phyloP scores from a whole-genome alignment of 2,329 filamentous ascomycete genomes.

The Cercospora zeina region DNA sequence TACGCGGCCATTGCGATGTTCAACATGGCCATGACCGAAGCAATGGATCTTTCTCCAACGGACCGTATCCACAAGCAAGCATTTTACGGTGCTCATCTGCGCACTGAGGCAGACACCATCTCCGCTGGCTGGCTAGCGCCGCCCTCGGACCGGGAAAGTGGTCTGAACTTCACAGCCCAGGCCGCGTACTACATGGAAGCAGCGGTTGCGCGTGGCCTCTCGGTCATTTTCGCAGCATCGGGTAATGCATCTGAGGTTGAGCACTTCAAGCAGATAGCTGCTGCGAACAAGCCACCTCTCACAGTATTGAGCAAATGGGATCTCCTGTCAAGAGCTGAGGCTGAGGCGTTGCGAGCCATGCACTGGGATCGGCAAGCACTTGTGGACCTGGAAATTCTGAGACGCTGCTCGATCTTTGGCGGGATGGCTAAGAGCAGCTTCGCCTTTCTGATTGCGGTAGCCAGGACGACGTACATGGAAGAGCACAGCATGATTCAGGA shows the following conservation, averaged over 20 bases:
- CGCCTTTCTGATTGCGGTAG: constrained; percentile 49
- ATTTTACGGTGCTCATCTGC: constrained; percentile 43
- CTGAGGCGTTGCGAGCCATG: constrained; percentile 40
- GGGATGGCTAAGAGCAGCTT: constrained; percentile 49
- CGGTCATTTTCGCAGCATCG: constrained; percentile 46
- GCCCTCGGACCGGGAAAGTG: not conserved
- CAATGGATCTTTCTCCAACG: constrained; percentile 26
- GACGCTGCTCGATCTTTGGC: constrained; percentile 47
- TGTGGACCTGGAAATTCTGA: constrained; percentile 53
- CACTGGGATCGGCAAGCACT: constrained; percentile 52
- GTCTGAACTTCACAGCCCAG: constrained; percentile 39
- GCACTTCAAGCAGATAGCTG: constrained; percentile 42
- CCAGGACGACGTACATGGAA: constrained; percentile 38
- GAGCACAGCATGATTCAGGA: constrained; percentile 14
- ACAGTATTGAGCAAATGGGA: constrained; percentile 48
- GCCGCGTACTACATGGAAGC: constrained; percentile 41
- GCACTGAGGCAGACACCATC: constrained; percentile 39
- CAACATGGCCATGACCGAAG: constrained; percentile 31
- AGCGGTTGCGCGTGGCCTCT: constrained; percentile 31
- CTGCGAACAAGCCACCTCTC: constrained; percentile 36
- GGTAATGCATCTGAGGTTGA: constrained; percentile 44
- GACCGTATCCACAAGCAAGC: constrained; percentile 29
- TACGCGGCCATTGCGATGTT: constrained; percentile 39
- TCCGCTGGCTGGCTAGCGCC: constrained; percentile 32
- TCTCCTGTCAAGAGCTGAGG: constrained; percentile 44